Base-by-base conservation (phyloP, 495 filamentous ascomycete species). In the Beverwykella pulmonaria region DNA sequence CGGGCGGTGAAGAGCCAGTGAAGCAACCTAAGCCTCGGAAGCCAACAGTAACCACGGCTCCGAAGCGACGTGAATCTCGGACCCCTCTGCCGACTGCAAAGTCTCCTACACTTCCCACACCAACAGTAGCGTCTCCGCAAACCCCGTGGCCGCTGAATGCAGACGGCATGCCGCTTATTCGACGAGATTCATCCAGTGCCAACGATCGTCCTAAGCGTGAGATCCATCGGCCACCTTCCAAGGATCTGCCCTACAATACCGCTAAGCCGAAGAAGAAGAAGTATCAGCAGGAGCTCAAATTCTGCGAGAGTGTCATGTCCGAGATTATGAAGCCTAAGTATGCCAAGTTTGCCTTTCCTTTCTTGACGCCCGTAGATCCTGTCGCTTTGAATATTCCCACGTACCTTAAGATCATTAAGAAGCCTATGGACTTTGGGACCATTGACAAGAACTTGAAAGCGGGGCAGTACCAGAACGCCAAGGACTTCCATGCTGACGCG, bases 241-340 rank as follows among this genome's bases (percentile, higher is more conserved):
- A 92, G 48, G 94, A 98, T 71, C 80, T 97, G 22, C 87, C 89
- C 0, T 97, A 96, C 72, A 79, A 83, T n/a, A 85, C 85, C 14
- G 86, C 89, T 57, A 91, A 91, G 72, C 91, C 89, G 1, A 90
- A 89, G 78, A 93, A 93, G 82, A 97, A 96, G 86, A 96, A 96
- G 82, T 87, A 88, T 59, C 86, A 91, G 53, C 88, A 88, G 49
- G 93, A 98, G 71, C 80, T 98, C 30, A 90, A 87, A 29, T 98
- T 97, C 80, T 94, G 92, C 76, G 88, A 95, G 62, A 83, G 90
- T 26, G 87, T 92, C 12, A 71, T 97, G 44, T 84, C 86, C 30
- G 92, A 97, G 75, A 72, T 98, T 10, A 81, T 86, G 67, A 93
- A 92, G 73, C 75, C 84, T 0, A 92, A 91, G 73, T 84, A 96